Percentiles rank a stretch among this genome's conserved stretches.
phyloP scores from a whole-genome alignment of 2,329 filamentous ascomycete species.

The Dissoconium aciculare region DNA sequence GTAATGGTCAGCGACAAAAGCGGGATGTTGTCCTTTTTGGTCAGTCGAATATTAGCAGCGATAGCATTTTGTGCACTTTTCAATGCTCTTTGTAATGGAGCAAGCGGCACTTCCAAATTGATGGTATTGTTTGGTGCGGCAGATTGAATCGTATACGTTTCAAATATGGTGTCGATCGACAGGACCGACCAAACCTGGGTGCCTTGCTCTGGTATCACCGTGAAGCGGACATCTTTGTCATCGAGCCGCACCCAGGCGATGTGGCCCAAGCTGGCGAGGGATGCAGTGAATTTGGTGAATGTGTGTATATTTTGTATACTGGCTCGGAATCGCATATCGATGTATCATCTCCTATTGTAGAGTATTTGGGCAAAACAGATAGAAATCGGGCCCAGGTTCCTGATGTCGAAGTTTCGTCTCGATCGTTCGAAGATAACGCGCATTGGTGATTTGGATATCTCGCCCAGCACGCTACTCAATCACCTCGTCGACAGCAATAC shows the following conservation, averaged over 20 bases:
- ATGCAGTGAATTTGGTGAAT: constrained; percentile 43
- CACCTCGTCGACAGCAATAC: no score
- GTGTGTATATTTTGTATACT: constrained; percentile 24
- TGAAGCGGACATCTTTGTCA: constrained; percentile 78
- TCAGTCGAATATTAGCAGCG: constrained; percentile 72
- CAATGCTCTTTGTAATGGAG: constrained; percentile 75
- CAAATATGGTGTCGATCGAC: constrained; percentile 61
- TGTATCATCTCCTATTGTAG: neutral
- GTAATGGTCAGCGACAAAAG: constrained; percentile 82
- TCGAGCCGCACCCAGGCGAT: constrained; percentile 84
- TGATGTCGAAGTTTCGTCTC: no score
- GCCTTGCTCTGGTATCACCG: constrained; percentile 84
- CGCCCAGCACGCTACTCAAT: no score
- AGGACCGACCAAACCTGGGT: constrained; percentile 68
- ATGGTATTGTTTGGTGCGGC: constrained; percentile 73
- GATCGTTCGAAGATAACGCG: no score
- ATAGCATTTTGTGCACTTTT: constrained; percentile 71
- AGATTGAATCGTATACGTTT: constrained; percentile 72
- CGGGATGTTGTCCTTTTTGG: constrained; percentile 79
- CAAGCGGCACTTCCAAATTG: constrained; percentile 89
- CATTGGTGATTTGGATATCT: no score
- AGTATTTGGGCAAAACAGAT: no score
- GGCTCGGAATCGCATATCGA: constrained; percentile 28
- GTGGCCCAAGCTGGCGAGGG: constrained; percentile 54
- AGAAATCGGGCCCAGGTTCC: no score